Base-by-base conservation (phyloP, 1,139 yeast genomes). In the Hyphopichia khmerensis region DNA sequence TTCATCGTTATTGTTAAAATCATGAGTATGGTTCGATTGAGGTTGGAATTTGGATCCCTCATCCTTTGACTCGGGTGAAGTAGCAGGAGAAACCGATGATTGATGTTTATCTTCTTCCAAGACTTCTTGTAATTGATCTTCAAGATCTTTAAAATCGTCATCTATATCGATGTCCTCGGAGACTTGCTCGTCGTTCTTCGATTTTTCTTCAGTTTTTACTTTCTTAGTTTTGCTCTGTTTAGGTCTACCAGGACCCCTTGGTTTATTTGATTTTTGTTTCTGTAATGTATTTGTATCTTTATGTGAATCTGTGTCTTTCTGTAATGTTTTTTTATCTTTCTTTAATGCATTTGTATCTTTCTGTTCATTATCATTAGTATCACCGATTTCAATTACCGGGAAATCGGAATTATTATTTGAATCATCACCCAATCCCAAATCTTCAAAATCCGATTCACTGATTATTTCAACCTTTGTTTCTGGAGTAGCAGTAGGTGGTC, bases 71-170 rank as follows among this genome's bases (percentile, higher is more conserved):
- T 21, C 29, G 8, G n/a, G 34, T 32, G 34, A 32, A 32, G 26
- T 24, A 13, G n/a, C 31, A 4, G 38, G 38, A 10, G 24, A 18
- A 16, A 9, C 11, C 9, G 38, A 18, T 17, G 38, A 27, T 36
- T 16, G 13, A 17, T n/a, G 38, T 6, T 54, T 57, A 8, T 59
- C 59, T 35, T 60, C 65, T 35, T 62, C 75, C 35, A 73, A 51
- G 2, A 71, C 75, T 49, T 72, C 76, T 44, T 71, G 65, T 32
- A 73, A 55, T 49, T 72, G 75, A 46, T 71, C 72, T 46, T 73
- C 79, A 33, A 73, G 58, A 45, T 72, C 77, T 38, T 68, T 65
- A 46, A 72, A 73, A 24, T 72, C 78, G 49, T 72, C 77, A 35
- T 65, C 73, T 44, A 63, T 48, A 33, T 63, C 69, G 40, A 48